Percentiles rank a stretch among this genome's conserved stretches.
Conservation (phyloP, 148 eudicot species). For the Rhododendron henanense region DNA sequence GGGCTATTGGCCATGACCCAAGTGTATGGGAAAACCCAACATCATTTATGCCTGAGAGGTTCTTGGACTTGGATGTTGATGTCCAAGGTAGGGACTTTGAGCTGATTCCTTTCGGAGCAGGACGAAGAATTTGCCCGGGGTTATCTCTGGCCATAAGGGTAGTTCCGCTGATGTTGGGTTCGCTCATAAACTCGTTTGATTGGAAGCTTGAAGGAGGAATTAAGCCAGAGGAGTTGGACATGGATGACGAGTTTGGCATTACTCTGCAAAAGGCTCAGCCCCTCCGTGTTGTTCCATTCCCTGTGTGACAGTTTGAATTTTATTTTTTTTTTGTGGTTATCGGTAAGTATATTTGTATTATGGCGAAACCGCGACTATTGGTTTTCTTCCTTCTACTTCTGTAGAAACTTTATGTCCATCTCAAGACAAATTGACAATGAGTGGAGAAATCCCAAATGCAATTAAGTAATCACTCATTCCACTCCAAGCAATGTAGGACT, state of each 20-base stretch:
- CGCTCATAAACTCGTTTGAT: constrained; percentile 7
- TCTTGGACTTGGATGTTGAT: constrained; percentile 7
- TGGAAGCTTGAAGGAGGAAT: neutral
- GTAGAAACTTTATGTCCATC: no score
- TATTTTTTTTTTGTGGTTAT: neutral
- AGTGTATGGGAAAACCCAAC: neutral
- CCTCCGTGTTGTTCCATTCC: neutral
- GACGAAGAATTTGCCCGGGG: constrained; percentile 10
- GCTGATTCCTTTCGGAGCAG: constrained; percentile 13
- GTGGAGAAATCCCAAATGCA: no score
- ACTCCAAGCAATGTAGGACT: no score
- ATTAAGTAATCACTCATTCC: no score
- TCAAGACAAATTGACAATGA: no score
- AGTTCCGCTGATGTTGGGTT: constrained; percentile 2
- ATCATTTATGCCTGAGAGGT: constrained; percentile 12
- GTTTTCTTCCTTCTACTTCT: no score
- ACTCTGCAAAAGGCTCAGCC: neutral
- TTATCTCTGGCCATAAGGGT: neutral
- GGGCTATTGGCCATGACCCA: constrained; percentile 2
- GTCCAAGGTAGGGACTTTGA: constrained; percentile 8
- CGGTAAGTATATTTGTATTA: neutral
- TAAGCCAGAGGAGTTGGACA: neutral
- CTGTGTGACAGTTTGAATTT: neutral
- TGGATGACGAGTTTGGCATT: neutral
- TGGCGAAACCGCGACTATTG: neutral